These are phyloP conservation scores for Zymoseptoria brevis DNA, from an alignment of 2,329 filamentous ascomycete species.

Conservation along the genomic window DNA sequence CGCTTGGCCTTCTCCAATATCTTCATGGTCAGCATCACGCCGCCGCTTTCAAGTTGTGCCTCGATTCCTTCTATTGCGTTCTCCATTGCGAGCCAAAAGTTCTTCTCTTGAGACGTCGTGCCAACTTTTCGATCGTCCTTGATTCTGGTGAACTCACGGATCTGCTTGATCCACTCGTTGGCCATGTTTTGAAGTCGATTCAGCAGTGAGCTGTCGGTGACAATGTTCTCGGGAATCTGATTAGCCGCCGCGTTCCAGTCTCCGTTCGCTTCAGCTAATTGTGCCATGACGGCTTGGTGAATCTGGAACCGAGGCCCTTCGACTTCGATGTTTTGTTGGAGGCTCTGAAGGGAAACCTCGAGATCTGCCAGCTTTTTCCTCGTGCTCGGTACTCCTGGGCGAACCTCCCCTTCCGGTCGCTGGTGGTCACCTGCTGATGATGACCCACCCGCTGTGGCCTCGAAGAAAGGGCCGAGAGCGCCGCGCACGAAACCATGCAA, in stretches of 20 bases:
- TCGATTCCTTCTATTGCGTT: slow-evolving; percentile 87
- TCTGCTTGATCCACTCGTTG: slow-evolving; percentile 98
- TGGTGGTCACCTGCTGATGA: slow-evolving; percentile 58
- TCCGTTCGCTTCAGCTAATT: slow-evolving; percentile 63
- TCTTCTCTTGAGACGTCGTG: slow-evolving; percentile 93
- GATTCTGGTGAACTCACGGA: slow-evolving; percentile 92
- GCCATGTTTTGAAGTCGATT: slow-evolving; percentile 91
- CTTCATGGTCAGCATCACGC: slow-evolving; percentile 83
- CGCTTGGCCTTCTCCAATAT: slow-evolving; percentile 95
- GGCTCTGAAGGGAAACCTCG: slow-evolving; percentile 78
- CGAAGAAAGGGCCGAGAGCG: slow-evolving; percentile 90
- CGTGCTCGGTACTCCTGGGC: slow-evolving; percentile 91
- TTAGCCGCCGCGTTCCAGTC: slow-evolving; percentile 67
- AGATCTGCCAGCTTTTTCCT: slow-evolving; percentile 96
- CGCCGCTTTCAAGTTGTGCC: slow-evolving; percentile 76
- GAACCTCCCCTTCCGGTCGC: slow-evolving; percentile 77
- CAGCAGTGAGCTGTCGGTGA: slow-evolving; percentile 83
- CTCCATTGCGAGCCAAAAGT: slow-evolving; percentile 98
- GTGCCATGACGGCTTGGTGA: slow-evolving; percentile 79
- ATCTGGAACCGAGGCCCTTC: slow-evolving; percentile 82
- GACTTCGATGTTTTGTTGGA: slow-evolving; percentile 97
- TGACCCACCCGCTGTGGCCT: slow-evolving; percentile 83
- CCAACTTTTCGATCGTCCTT: slow-evolving; percentile 69
- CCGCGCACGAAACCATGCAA: slow-evolving; percentile 87
- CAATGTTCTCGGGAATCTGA: slow-evolving; percentile 63